Base-by-base conservation (phyloP, 495 filamentous ascomycete species). In the Aspergillus avenaceus region DNA sequence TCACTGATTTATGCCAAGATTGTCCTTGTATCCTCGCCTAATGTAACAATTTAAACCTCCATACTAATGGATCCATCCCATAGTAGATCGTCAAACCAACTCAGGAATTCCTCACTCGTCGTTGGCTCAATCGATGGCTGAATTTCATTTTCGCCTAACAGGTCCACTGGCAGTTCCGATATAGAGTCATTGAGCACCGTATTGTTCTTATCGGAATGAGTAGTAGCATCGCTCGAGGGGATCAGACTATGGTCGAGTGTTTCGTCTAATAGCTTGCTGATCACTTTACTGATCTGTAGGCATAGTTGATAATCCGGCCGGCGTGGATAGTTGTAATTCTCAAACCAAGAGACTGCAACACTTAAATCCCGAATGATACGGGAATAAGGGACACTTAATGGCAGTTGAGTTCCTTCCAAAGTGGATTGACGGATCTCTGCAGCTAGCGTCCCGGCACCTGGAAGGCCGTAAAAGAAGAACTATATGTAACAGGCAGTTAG, bases 401-500 rank as follows among this genome's bases (percentile, higher is more conserved):
- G 47, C n/a, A 50, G 16, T 1, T 37, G 38, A 11, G 9, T 22
- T 8, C 25, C 36, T 5, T 27, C n/a, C 13, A 29, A 2, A 12
- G 36, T 42, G 23, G 13, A n/a, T 14, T 41, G 22, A 27, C 43
- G 26, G 7, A 50, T 37, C n/a, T 42, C 36, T 21, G 47, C 26
- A 13, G 37, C 47, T 13, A 50, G 47, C 4, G 23, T 50, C 7
- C 47, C 47, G 2, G 47, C 47, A 8, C 47, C 47, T 16, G 47
- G 47, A 23, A 50, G 47, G 7, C 36, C 24, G 37, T 50, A 50
- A 13, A 41, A 41, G 25, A 50, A 27, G 34, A 50, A 43, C 47
- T 50, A 23, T 0, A 18, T 29, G 25, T 14, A 22, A 2, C 13
- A 18, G 29, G 24, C 12, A 6, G 27, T 44, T 24, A 29, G 19